Percentiles rank a stretch among this genome's conserved stretches.
Conservation (phyloP, 192 early-diverging fungal species). For the Dissophora ornata region DNA sequence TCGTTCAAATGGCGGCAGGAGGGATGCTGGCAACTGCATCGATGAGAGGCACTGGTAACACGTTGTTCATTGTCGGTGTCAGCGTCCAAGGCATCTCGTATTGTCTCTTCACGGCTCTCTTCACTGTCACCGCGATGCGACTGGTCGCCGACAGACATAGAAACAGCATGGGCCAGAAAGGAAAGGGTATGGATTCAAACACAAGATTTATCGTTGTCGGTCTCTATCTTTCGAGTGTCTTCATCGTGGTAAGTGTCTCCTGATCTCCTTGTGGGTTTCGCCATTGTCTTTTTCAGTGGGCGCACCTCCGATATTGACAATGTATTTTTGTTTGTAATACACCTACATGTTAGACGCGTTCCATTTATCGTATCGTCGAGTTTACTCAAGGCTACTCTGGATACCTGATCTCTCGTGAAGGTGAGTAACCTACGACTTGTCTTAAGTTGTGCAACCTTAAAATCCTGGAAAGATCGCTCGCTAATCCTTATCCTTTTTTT, state of each 20-base stretch:
- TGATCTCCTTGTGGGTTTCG: not conserved
- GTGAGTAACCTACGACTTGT: too few relatives aligned
- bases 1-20: conserved; percentile 25
- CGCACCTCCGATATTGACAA: not conserved
- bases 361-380: conserved; percentile 34
- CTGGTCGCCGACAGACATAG: conserved; percentile 14
- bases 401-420: conserved; percentile 20
- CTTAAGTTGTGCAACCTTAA: not conserved
- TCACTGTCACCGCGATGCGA: conserved; percentile 11
- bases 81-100: conserved; percentile 27
- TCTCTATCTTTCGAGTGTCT: conserved; percentile 31
- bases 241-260: conserved; percentile 25
- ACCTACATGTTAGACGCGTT: conserved; percentile 12
- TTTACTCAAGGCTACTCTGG: conserved; percentile 23
- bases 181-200: not conserved
- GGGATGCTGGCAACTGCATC: conserved; percentile 4
- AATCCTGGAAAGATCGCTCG: not conserved
- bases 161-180: not conserved
- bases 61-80: conserved; percentile 31
- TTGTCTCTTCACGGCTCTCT: conserved; percentile 14
- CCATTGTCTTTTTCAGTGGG: not conserved
- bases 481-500: not conserved
- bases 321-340: not conserved
- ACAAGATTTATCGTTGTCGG: not conserved
- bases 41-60: conserved; percentile 5